phyloP scores from a whole-genome alignment of 2,329 filamentous ascomycete genomes.

The Venturia oleaginea region DNA sequence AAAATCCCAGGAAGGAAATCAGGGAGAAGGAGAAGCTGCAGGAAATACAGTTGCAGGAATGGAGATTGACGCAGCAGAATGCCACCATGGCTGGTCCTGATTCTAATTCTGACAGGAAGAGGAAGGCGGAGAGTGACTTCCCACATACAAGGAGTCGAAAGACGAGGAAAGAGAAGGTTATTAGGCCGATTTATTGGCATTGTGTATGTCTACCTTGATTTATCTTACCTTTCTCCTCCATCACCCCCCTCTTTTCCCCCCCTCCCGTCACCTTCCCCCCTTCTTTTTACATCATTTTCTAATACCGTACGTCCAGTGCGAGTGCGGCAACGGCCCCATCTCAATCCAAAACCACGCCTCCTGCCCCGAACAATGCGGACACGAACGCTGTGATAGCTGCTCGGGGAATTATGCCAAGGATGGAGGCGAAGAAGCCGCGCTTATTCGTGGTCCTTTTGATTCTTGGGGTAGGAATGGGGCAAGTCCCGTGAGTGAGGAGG shows the following conservation, averaged over 20 bases:
- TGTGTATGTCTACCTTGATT: too few relatives aligned
- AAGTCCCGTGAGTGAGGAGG: background rate
- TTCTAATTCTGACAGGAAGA: background rate
- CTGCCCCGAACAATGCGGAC: background rate
- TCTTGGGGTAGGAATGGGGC: background rate
- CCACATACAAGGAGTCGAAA: background rate
- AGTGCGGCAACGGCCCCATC: background rate
- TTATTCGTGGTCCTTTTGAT: background rate
- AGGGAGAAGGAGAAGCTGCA: background rate
- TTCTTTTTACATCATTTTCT: background rate
- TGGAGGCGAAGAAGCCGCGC: background rate
- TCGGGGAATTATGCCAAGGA: background rate
- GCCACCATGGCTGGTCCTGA: background rate
- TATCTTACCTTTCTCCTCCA: background rate
- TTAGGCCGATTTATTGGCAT: background rate
- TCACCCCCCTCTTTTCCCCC: background rate
- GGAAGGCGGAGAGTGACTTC: background rate
- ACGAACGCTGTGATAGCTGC: background rate
- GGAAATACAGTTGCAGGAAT: background rate
- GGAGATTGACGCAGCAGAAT: background rate
- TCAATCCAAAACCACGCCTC: background rate
- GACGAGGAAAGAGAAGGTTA: background rate
- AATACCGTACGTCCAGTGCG: background rate
- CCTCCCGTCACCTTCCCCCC: background rate
- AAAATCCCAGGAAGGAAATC: background rate